Evolutionary conservation across 2,329 filamentous ascomycete genomes (phyloP), one percentile per base, ranked within the genome.

Genomic region (Paecilomyces sp.): DNA sequence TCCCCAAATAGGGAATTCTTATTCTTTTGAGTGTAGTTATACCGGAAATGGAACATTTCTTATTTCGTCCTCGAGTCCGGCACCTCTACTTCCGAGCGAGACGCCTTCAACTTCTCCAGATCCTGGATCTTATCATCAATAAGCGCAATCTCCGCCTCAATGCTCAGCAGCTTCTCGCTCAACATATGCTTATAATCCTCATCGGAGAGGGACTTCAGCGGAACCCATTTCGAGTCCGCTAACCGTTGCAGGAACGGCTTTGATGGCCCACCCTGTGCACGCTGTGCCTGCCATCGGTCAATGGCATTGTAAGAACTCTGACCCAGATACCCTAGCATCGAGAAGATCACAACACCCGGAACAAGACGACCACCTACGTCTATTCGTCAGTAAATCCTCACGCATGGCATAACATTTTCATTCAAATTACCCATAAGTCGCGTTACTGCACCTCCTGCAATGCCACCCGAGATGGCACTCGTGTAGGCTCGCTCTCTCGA

Each of bases 141-240:
- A 4, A 94, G 73, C 0, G 89, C 86, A 72, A 94, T 91, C 62
- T 93, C 88, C 0, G 85, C 88, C 64, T 94, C 88, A 2, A 93
- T 76, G 62, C 80, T 82, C 28, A 93, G 71, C 50, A 91, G 76
- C 74, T 88, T 91, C 71, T 92, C 88, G 31, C 81, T 79, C 67
- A 94, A 78, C 76, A 91, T 85, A 0, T 81, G 76, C 60, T 83
- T 82, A 68, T 94, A 94, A 66, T 94, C 86, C 28, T 88, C 82
- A 65, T 94, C 87, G 0, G 85, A 85, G 28, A 94, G 76, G 12
- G 83, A 82, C 66, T 82, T 88, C 62, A 94, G 79, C 0, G 90
- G 90, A 63, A 86, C 88, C 84, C 87, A 91, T 68, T 83, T 87
- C 33, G 85, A 88, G 55, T 85, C 81, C 33, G 80, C 78, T 62